Percentiles rank a stretch among this genome's conserved stretches.
Evolutionary conservation across 2,329 filamentous ascomycete genomes (phyloP).

Genomic region (Beauveria medogensis): DNA sequence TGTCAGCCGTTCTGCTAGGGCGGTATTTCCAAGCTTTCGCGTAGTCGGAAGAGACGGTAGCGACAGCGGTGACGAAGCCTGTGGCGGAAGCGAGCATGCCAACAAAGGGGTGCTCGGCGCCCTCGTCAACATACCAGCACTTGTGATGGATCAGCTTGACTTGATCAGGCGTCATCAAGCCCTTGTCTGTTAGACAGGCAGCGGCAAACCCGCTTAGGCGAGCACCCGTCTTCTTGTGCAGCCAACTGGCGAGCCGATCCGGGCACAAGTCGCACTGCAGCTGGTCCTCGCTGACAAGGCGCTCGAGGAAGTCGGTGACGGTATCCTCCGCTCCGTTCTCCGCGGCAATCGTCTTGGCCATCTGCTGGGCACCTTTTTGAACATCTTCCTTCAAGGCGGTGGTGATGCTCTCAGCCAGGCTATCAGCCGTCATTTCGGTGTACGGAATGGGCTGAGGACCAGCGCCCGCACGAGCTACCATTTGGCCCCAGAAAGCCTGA

Average conservation of each 20-base stretch:
- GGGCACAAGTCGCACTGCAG: conserved; percentile 53
- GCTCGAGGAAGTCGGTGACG: conserved; percentile 45
- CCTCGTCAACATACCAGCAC: conserved; percentile 58
- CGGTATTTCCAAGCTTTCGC: conserved; percentile 13
- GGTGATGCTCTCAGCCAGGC: conserved; percentile 43
- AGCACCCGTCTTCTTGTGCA: conserved; percentile 48
- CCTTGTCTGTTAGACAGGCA: conserved; percentile 46
- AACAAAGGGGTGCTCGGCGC: conserved; percentile 56
- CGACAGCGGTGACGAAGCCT: conserved; percentile 56
- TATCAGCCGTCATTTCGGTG: conserved; percentile 49
- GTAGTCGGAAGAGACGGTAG: conserved; percentile 37
- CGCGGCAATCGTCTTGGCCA: conserved; percentile 43
- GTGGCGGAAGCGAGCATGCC: conserved; percentile 58
- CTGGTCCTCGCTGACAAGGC: conserved; percentile 40
- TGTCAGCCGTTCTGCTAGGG: neutral
- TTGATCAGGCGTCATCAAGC: conserved; percentile 46
- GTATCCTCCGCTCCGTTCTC: conserved; percentile 48
- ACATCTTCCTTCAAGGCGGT: conserved; percentile 44
- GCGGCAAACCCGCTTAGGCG: conserved; percentile 55
- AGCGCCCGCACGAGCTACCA: conserved; percentile 52
- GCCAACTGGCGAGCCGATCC: conserved; percentile 52
- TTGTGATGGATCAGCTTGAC: conserved; percentile 39
- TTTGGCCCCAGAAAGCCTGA: conserved; percentile 59
- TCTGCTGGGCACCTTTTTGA: conserved; percentile 26
- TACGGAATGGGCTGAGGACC: conserved; percentile 50